Evolutionary conservation across 768 basidiomycete species (phyloP).

Genomic region (Mycena belliarum): DNA sequence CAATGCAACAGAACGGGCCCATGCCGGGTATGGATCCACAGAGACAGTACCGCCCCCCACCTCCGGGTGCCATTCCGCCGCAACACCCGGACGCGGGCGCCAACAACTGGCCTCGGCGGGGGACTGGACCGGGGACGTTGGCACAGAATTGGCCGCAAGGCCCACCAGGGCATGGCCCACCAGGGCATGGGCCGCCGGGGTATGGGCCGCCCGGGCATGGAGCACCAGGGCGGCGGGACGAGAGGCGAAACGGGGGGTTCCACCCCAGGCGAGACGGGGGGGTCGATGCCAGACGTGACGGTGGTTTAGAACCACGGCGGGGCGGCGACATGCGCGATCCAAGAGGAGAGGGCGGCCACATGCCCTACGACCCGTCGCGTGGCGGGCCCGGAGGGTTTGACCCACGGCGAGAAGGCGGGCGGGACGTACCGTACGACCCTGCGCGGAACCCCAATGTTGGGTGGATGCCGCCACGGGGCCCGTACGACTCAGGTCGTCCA

Average conservation of each 20-base stretch:
- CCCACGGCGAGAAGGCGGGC: background rate
- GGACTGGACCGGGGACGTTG: background rate
- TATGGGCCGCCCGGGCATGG: background rate
- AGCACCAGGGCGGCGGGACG: background rate
- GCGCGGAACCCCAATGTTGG: no score
- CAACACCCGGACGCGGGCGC: background rate
- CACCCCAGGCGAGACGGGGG: background rate
- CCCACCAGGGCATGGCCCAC: background rate
- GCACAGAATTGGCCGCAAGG: background rate
- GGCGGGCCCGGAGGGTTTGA: no score
- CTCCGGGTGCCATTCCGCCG: constrained; percentile 1
- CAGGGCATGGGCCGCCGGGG: background rate
- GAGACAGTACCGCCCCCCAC: constrained; percentile 14
- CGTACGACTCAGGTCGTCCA: no score
- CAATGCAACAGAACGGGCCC: constrained; percentile 21
- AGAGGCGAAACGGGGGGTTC: background rate
- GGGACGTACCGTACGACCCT: background rate
- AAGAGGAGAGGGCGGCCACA: background rate
- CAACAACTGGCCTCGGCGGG: background rate
- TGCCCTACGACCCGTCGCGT: background rate
- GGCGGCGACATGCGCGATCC: background rate
- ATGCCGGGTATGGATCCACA: background rate
- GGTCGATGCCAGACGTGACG: no score
- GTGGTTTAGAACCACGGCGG: background rate
- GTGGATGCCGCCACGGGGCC: background rate